Evolutionary conservation across 2,329 filamentous ascomycete species (phyloP).

Genomic region (Exophiala oligosperma): DNA sequence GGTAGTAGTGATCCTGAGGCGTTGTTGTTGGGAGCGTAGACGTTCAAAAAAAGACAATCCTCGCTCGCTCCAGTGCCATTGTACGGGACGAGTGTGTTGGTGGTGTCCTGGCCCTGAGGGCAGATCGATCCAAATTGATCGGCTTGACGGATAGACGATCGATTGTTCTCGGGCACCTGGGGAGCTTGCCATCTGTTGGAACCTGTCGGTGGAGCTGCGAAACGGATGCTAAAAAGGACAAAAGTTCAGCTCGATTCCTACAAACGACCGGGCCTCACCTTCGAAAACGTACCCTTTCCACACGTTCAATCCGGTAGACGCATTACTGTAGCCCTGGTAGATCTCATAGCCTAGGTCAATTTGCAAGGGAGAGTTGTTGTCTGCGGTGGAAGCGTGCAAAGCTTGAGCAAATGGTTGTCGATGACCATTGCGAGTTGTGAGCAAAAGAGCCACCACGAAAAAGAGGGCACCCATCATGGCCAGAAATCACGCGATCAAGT

Average conservation of each 20-base stretch:
- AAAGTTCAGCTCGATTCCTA: constrained; percentile 9
- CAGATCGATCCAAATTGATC: constrained; percentile 34
- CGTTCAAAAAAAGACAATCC: constrained; percentile 44
- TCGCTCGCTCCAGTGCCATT: constrained; percentile 32
- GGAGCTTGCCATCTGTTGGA: constrained; percentile 37
- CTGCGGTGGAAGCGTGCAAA: neutral
- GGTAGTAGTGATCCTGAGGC: constrained; percentile 24
- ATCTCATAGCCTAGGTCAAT: constrained; percentile 49
- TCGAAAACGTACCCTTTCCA: constrained; percentile 46
- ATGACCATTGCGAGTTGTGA: neutral
- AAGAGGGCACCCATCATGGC: neutral
- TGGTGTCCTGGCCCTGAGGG: constrained; percentile 34
- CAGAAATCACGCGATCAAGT: neutral
- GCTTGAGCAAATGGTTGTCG: constrained; percentile 4
- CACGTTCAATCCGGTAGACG: constrained; percentile 42
- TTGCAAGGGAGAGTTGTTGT: constrained; percentile 19
- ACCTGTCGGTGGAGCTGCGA: constrained; percentile 37
- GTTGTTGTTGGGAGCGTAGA: constrained; percentile 42
- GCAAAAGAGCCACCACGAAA: neutral
- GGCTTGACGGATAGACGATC: constrained; percentile 29
- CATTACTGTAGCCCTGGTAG: constrained; percentile 48
- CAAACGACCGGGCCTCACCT: neutral
- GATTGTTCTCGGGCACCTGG: constrained; percentile 29
- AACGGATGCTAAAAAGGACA: constrained; percentile 34
- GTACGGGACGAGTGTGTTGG: constrained; percentile 10